Conservation (phyloP, 306 rosid species). For the Phaseolus lunatus region DNA sequence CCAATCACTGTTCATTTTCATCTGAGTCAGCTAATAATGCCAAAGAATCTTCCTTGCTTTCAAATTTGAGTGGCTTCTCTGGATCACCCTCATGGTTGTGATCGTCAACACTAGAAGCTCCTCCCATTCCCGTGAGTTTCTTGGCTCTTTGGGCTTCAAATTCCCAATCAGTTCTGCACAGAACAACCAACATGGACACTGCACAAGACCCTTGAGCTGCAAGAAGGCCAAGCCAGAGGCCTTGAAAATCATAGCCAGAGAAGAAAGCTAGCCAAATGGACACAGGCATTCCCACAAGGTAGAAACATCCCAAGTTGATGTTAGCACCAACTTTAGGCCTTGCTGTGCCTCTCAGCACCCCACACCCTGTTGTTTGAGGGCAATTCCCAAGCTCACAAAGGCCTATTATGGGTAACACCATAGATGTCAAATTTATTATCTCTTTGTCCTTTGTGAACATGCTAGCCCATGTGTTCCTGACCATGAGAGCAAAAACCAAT, state of each 20-base stretch:
- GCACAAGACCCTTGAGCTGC: constrained; percentile 93
- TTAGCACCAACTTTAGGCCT: constrained; percentile 88
- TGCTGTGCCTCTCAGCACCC: constrained; percentile 89
- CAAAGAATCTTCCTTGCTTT: constrained; percentile 55
- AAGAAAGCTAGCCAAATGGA: constrained; percentile 69
- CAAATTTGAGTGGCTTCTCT: constrained; percentile 43
- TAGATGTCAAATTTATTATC: constrained; percentile 64
- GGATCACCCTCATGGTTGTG: constrained; percentile 43
- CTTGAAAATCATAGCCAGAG: constrained; percentile 76
- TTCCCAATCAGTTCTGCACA: constrained; percentile 77
- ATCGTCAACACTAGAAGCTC: constrained; percentile 39
- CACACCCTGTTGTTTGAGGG: constrained; percentile 97
- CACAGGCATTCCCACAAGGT: constrained; percentile 90
- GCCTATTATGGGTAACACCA: constrained; percentile 88
- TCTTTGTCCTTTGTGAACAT: constrained; percentile 78
- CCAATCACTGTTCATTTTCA: constrained; percentile 46
- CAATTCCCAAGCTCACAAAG: constrained; percentile 93
- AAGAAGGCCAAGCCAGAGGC: constrained; percentile 88
- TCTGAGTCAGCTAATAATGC: constrained; percentile 26
- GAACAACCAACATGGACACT: constrained; percentile 77
- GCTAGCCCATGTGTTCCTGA: constrained; percentile 79
- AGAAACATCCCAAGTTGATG: constrained; percentile 84
- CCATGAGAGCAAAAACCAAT: constrained; percentile 62
- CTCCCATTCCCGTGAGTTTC: constrained; percentile 57
- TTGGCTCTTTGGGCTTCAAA: constrained; percentile 70